phyloP scores from a whole-genome alignment of 441 rosid species.

The Cnidoscolus chayamansa region DNA sequence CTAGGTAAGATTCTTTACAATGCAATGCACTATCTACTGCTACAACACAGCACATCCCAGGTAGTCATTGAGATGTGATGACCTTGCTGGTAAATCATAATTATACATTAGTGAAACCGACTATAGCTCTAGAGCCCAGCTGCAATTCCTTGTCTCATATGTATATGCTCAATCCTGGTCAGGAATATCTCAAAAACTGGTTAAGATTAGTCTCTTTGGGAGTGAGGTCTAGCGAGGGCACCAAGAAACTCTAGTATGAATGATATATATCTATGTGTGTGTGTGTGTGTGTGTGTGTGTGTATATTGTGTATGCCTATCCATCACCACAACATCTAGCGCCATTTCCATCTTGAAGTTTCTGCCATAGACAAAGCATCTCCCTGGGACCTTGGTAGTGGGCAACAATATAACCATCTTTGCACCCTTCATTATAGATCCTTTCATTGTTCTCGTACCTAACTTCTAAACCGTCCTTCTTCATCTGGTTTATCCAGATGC shows the following conservation, averaged over 20 bases:
- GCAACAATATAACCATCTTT: conserved; percentile 83
- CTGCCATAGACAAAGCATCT: conserved; percentile 93
- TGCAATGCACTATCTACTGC: background rate
- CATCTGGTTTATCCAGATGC: conserved; percentile 83
- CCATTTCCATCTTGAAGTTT: conserved; percentile 68
- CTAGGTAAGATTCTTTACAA: conserved; percentile 18
- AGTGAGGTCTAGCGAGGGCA: background rate
- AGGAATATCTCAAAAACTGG: conserved; percentile 12
- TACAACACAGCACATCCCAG: background rate
- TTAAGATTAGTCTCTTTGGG: background rate
- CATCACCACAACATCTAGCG: conserved; percentile 67
- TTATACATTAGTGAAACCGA: conserved; percentile 10
- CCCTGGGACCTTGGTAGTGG: conserved; percentile 90
- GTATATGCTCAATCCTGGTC: conserved; percentile 14
- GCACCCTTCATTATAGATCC: conserved; percentile 72
- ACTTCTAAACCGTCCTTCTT: conserved; percentile 63
- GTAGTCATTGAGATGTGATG: background rate
- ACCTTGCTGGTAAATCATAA: background rate
- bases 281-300: no score
- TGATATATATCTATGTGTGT: no score
- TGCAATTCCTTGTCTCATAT: background rate
- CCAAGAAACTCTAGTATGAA: background rate
- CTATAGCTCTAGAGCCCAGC: background rate
- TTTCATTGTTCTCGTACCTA: conserved; percentile 60
- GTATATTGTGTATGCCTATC: conserved; percentile 19